These are phyloP conservation scores for Vitis rupestris DNA, from an alignment of 164 flowering plant species.

Conservation along the genomic window DNA sequence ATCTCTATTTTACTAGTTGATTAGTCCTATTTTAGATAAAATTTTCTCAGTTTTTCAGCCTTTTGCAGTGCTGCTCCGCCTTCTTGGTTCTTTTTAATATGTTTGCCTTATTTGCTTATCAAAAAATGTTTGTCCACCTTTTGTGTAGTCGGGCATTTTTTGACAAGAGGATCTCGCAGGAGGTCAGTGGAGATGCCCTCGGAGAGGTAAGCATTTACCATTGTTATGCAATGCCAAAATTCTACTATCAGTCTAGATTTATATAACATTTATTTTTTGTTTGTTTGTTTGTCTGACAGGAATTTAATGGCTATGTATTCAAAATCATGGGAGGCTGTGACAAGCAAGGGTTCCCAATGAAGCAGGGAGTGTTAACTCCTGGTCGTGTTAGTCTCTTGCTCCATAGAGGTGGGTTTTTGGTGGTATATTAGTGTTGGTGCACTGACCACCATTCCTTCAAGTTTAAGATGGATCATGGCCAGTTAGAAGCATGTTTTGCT, in stretches of 20 bases:
- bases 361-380: constrained; percentile 46
- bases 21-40: no score
- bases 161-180: constrained; percentile 59
- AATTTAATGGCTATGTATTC: constrained; percentile 44
- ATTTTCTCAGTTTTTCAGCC: neutral
- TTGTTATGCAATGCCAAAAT: neutral
- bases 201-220: constrained; percentile 32
- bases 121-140: neutral
- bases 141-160: constrained; percentile 39
- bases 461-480: no score
- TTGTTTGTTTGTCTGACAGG: constrained; percentile 15
- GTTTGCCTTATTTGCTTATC: neutral
- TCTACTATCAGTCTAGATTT: neutral
- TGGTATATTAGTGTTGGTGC: neutral
- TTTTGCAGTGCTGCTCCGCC: neutral
- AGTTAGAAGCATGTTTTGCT: neutral
- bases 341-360: constrained; percentile 50
- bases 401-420: constrained; percentile 35
- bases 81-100: neutral
- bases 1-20: no score
- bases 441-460: neutral
- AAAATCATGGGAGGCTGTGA: constrained; percentile 52
- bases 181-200: constrained; percentile 45
- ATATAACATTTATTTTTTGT: neutral
- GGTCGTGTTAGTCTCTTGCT: constrained; percentile 44